A percentile compares a stretch with the other conserved stretches of the same genome.
phyloP scores from a whole-genome alignment of 768 basidiomycete species.

The Russula virescens region DNA sequence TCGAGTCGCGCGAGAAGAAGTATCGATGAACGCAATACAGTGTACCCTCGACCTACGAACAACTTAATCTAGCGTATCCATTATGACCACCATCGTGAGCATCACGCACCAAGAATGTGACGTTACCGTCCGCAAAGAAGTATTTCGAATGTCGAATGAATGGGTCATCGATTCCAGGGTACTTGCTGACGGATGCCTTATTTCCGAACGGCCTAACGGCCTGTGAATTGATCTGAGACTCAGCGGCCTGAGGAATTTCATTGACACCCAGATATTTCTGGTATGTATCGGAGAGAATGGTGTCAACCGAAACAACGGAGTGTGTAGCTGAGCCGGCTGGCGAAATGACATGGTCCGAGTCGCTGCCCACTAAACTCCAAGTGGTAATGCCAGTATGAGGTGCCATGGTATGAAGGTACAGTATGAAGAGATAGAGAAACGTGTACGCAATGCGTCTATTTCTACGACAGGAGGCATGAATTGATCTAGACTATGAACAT shows the following conservation, averaged over 20 bases:
- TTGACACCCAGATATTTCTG: too few relatives aligned
- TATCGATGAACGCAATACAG: constrained; percentile 12
- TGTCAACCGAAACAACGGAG: not conserved
- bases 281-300: not conserved
- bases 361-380: not conserved
- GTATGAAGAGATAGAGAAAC: not conserved
- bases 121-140: constrained; percentile 10
- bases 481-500: not conserved
- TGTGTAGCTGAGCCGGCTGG: not conserved
- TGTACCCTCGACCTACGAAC: not conserved
- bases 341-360: not conserved
- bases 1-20: constrained; percentile 15
- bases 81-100: not conserved
- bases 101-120: constrained; percentile 13
- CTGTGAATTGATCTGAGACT: not conserved
- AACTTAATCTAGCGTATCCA: not conserved
- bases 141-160: not conserved
- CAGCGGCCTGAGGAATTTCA: not conserved
- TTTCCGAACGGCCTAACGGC: not conserved
- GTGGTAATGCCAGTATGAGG: not conserved
- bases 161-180: not conserved
- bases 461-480: too few relatives aligned
- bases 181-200: too few relatives aligned
- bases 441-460: not conserved
- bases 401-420: not conserved